Evolutionary conservation across 768 basidiomycete genomes (phyloP).

Genomic region (Clitopilus passeckerianus): DNA sequence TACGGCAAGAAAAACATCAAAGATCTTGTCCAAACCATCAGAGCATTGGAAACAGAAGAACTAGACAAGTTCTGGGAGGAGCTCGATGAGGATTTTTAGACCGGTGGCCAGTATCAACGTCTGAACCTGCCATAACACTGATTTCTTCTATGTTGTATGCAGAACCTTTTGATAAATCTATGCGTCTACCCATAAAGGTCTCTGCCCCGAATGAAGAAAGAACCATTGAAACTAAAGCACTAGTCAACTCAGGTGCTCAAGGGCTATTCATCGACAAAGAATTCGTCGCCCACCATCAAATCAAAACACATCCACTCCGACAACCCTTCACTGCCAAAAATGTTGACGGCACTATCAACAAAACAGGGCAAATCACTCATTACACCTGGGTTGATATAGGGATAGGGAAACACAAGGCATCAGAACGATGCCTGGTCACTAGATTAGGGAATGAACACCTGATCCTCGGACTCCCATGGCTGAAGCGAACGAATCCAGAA

Average conservation of each 20-base stretch:
- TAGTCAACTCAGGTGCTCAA: neutral
- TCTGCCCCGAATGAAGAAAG: too few species aligned
- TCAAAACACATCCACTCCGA: neutral
- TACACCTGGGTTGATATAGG: neutral
- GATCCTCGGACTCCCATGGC: neutral
- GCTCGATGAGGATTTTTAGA: too few species aligned
- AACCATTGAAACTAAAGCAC: neutral
- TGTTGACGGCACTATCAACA: neutral
- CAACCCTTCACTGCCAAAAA: neutral
- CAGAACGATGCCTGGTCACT: neutral
- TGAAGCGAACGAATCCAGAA: neutral
- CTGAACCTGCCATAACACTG: too few species aligned
- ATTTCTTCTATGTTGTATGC: too few species aligned
- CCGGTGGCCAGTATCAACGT: too few species aligned
- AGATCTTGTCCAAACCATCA: too few species aligned
- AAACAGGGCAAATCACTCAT: neutral
- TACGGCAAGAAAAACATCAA: too few species aligned
- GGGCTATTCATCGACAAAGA: neutral
- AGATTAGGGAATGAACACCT: neutral
- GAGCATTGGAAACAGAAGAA: too few species aligned
- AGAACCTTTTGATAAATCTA: too few species aligned
- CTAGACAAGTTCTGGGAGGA: too few species aligned
- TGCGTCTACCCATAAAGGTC: too few species aligned
- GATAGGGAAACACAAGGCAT: too few species aligned
- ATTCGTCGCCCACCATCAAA: neutral